phyloP scores from a whole-genome alignment of 108 stramenopile species.

The Nitzschia palea region DNA sequence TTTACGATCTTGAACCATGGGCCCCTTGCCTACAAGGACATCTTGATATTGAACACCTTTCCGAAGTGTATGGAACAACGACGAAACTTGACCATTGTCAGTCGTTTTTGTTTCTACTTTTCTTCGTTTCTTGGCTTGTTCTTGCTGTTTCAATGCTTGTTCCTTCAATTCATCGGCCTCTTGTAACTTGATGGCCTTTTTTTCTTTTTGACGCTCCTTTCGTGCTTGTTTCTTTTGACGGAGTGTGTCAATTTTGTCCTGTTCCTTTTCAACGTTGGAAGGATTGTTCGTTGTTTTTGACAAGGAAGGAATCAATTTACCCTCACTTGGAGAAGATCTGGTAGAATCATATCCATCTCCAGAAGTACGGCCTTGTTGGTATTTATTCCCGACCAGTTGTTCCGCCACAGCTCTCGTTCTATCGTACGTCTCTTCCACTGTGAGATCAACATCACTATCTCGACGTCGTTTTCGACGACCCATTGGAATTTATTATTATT shows the following conservation, averaged over 20 bases:
- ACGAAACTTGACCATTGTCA: not conserved
- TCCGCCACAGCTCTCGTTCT: no score
- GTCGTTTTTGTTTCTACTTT: constrained; percentile 14
- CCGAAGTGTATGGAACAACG: constrained; percentile 10
- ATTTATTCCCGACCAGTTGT: no score
- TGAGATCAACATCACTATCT: not conserved
- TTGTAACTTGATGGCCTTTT: constrained; percentile 14
- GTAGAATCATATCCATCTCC: no score
- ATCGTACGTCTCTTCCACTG: not conserved
- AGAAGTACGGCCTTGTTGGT: no score
- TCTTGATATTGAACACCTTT: constrained; percentile 50
- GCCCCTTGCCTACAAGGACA: constrained; percentile 41
- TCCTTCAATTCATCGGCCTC: constrained; percentile 11
- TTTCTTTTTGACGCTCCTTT: constrained; percentile 30
- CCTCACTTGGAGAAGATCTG: no score
- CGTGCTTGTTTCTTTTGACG: constrained; percentile 21
- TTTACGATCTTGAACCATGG: constrained; percentile 30
- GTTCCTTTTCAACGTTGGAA: constrained; percentile 8
- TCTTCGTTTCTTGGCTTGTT: constrained; percentile 10
- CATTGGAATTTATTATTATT: no score
- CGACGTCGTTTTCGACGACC: constrained; percentile 1
- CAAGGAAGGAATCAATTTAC: no score
- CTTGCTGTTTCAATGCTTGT: not conserved
- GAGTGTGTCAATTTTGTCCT: constrained; percentile 20
- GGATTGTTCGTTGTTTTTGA: no score